Evolutionary conservation across 768 basidiomycete species (phyloP).

Genomic region (Myochromella boudieri): DNA sequence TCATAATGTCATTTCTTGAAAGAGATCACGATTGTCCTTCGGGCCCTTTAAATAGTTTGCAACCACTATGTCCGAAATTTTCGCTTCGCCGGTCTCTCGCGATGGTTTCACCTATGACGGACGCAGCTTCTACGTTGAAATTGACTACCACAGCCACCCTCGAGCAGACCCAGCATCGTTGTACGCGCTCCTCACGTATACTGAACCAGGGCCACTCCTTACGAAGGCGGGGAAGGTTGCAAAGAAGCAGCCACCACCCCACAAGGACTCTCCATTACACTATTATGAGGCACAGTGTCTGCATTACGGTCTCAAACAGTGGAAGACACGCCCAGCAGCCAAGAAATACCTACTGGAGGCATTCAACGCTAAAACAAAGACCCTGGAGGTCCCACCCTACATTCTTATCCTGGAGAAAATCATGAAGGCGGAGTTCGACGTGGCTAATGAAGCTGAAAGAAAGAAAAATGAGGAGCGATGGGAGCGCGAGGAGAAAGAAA

Average conservation of each 20-base stretch:
- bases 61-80: too few relatives aligned
- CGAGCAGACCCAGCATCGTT: constrained; percentile 20
- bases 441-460: constrained; percentile 17
- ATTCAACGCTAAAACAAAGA: constrained; percentile 15
- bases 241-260: constrained; percentile 22
- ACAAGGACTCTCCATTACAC: constrained; percentile 21
- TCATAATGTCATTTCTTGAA: too few relatives aligned
- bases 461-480: constrained; percentile 14
- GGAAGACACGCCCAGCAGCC: constrained; percentile 24
- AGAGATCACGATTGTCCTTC: too few relatives aligned
- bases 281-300: constrained; percentile 27
- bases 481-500: neutral
- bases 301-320: constrained; percentile 26
- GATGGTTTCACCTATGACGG: constrained; percentile 21
- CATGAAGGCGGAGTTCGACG: constrained; percentile 21
- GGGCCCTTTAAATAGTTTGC: too few relatives aligned
- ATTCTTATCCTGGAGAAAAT: constrained; percentile 21
- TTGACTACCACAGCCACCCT: constrained; percentile 14
- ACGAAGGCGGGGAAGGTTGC: constrained; percentile 28
- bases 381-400: constrained; percentile 18
- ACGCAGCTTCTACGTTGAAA: constrained; percentile 16
- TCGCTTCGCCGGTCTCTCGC: constrained; percentile 16
- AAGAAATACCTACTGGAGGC: constrained; percentile 25
- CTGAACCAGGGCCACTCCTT: constrained; percentile 20
- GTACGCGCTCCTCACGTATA: constrained; percentile 23